phyloP scores from a whole-genome alignment of 108 stramenopile species.

The Discostella pseudostelligera region DNA sequence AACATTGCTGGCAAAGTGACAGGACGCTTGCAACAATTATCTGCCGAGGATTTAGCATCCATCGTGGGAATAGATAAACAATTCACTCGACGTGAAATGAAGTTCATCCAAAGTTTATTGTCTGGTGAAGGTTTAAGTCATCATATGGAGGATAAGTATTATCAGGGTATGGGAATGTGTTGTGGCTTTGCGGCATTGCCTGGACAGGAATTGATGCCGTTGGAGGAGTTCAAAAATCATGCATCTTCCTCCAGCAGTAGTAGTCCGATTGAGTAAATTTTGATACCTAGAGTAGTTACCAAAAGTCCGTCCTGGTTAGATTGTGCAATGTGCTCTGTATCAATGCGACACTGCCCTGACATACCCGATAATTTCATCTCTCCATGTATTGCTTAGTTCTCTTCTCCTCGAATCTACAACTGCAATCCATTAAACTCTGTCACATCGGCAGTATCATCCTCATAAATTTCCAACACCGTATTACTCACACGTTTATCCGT shows the following conservation, averaged over 20 bases:
- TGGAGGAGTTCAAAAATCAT: conserved; percentile 33
- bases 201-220: conserved; percentile 60
- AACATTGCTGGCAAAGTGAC: conserved; percentile 43
- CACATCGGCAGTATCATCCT: conserved; percentile 58
- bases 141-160: conserved; percentile 85
- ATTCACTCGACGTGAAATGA: conserved; percentile 72
- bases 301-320: no score
- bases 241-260: no score
- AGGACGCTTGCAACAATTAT: conserved; percentile 51
- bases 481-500: conserved; percentile 70
- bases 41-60: conserved; percentile 58
- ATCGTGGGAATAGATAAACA: conserved; percentile 68
- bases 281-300: no score
- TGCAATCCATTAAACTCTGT: conserved; percentile 72
- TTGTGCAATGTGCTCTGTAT: no score
- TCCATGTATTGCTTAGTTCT: no score
- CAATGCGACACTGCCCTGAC: no score
- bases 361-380: no score
- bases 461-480: conserved; percentile 83
- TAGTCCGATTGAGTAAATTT: no score
- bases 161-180: conserved; percentile 71
- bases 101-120: conserved; percentile 64
- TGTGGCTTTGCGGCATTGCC: conserved; percentile 60
- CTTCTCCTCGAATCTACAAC: conserved; percentile 40
- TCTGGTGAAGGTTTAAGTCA: conserved; percentile 70